Evolutionary conservation across 495 filamentous ascomycete genomes (phyloP), one percentile per base, ranked within the genome.

Genomic region (Aspergillus mulundensis): DNA sequence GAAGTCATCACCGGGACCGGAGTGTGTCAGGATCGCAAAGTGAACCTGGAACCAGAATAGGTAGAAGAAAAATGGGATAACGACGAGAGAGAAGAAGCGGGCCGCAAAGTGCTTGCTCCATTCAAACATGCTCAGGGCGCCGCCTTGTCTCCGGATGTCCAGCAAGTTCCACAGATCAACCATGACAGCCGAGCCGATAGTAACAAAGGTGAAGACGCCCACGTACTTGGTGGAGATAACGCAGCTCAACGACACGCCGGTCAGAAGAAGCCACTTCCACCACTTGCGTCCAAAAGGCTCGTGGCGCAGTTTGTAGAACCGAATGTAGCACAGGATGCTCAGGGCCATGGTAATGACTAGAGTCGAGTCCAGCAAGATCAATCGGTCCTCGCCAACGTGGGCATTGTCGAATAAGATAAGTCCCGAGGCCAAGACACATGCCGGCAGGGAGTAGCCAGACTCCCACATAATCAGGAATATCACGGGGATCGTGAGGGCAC

Each of bases 11-110:
- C 94, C 94, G 42, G 94, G 94, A 28, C 94, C 94, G 34, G 92
- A 97, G 47, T 86, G 82, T 39, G 77, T 87, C 50, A 98, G 79
- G 63, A 98, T 89, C 21, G 90, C 80, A 68, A 98, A 97, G 73
- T 98, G 94, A 28, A 97, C 91, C 77, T 97, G 94, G 84, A 98
- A 98, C 95, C 95, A 98, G 79, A 98, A 98, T 25, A 98, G 81
- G 70, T 97, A 98, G 72, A 97, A 94, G 61, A 97, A 80, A 82
- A 97, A 96, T 34, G 94, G 94, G 47, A 97, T 81, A 41, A 95
- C 63, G 61, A 97, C 89, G 36, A 98, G 77, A 8, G 86, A 91
- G 61, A 94, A 77, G 15, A 83, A 80, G 25, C 94, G 89, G 61
- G 94, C 94, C 8, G 75, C 81, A 66, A 98, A 93, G 69, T 98